Evolutionary conservation across 2,329 filamentous ascomycete genomes (phyloP).

Genomic region (Hymenoscyphus repandus): DNA sequence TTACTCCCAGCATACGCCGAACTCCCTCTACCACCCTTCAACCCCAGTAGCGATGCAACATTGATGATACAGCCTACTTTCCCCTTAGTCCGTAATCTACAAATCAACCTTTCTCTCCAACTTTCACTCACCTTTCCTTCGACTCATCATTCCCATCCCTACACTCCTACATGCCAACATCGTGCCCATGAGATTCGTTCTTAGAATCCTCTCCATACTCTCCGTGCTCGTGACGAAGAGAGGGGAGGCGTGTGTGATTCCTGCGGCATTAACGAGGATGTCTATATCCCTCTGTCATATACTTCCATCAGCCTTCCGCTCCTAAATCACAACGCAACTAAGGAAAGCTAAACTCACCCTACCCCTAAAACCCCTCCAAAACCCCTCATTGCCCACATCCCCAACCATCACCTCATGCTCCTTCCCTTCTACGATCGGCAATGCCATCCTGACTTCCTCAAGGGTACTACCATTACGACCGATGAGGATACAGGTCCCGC

Average conservation of each 20-base stretch:
- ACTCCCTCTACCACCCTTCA: constrained; percentile 63
- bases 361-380: constrained; percentile 24
- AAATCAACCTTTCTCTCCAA: background rate
- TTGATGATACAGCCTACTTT: constrained; percentile 68
- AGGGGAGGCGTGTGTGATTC: constrained; percentile 60
- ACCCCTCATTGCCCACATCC: constrained; percentile 24
- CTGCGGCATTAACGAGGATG: constrained; percentile 76
- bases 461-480: constrained; percentile 55
- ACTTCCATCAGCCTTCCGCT: too few relatives aligned
- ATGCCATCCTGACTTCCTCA: constrained; percentile 51
- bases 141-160: constrained; percentile 42
- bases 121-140: constrained; percentile 26
- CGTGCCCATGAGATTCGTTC: constrained; percentile 66
- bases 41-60: constrained; percentile 68
- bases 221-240: constrained; percentile 49
- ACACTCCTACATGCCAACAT: constrained; percentile 55
- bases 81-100: background rate
- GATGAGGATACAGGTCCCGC: constrained; percentile 55
- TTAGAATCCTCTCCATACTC: constrained; percentile 52
- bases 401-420: constrained; percentile 23
- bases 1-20: constrained; percentile 75
- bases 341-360: constrained; percentile 17
- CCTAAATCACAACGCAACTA: too few relatives aligned
- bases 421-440: background rate
- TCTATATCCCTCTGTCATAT: constrained; percentile 36